Base-by-base conservation (phyloP, 2,329 filamentous ascomycete species). In the Cylindrodendrum hubeiense region DNA sequence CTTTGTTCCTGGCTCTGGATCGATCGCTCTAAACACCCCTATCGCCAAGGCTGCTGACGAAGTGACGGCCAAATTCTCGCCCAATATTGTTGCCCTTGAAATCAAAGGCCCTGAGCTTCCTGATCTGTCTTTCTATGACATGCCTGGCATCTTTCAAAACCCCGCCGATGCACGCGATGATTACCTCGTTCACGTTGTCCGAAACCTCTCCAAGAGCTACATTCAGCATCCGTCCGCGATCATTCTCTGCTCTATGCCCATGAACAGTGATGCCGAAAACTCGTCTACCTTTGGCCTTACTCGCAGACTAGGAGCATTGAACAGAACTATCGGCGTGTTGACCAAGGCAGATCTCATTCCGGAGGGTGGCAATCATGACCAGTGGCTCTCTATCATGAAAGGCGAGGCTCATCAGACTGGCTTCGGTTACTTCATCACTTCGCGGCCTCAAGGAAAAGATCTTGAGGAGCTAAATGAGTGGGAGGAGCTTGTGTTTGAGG, bases 301-400 rank as follows among this genome's bases (percentile, higher is more conserved):
- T 69, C 79, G 87, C 30, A 77, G 85, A 44, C 80, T 87, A 1
- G 82, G 82, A 1, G 91, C 91, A 0, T 82, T 86, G 2, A 67
- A 82, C 4, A 84, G 91, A 1, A 92, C 90, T 1, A 84, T 93
- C 57, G 93, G 93, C 0, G 92, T 97, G 0, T 84, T 97, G 17
- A 97, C 94, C 0, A 97, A 97, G 73, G 94, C 94, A 0, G 95
- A 97, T 67, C 85, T 92, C 0, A 79, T 94, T 0, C 86, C 89
- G 0, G 75, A 79, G 0, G 84, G 84, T 0, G 81, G 87, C 1
- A 80, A 83, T 0, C 74, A 80, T 28, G 70, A 78, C 0, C 89
- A 90, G 60, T 93, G 92, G 86, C 75, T 87, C 0, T 80, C 85
- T 0, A 90, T 94, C 60, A 83, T 97, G 5, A 81, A 83, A 0